Evolutionary conservation across 2,329 filamentous ascomycete species (phyloP).

Genomic region (Aspergillus novofumigatus): DNA sequence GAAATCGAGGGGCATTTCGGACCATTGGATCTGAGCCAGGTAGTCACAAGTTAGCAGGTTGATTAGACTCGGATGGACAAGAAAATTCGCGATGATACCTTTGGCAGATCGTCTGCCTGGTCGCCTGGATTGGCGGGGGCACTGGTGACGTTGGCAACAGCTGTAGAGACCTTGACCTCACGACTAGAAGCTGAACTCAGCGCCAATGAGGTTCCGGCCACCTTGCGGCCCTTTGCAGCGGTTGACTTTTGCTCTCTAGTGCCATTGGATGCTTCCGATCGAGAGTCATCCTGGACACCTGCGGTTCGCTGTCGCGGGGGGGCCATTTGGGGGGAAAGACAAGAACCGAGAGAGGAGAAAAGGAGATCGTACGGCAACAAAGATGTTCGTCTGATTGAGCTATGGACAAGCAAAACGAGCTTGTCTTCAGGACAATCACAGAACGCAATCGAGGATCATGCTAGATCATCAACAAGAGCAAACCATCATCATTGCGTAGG

Average conservation of each 20-base stretch:
- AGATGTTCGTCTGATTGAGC: background rate
- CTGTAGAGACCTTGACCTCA: slow-evolving; percentile 18
- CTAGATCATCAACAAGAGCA: background rate
- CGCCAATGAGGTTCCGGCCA: slow-evolving; percentile 13
- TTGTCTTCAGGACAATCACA: background rate
- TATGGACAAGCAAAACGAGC: background rate
- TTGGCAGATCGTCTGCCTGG: slow-evolving; percentile 23
- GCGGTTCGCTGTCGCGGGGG: slow-evolving; percentile 43
- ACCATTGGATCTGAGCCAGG: slow-evolving; percentile 38
- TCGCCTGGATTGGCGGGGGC: slow-evolving; percentile 21
- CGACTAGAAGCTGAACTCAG: slow-evolving; percentile 10
- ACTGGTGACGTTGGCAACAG: slow-evolving; percentile 27
- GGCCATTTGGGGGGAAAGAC: slow-evolving; percentile 32
- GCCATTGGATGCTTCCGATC: slow-evolving; percentile 46
- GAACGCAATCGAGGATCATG: background rate
- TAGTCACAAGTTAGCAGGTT: slow-evolving; percentile 6
- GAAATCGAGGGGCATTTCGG: slow-evolving; percentile 40
- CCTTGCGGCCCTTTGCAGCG: slow-evolving; percentile 30
- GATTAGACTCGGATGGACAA: background rate
- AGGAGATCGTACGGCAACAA: background rate
- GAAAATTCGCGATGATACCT: slow-evolving; percentile 20
- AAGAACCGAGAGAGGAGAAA: slow-evolving; percentile 3
- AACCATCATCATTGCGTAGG: background rate
- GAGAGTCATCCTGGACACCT: slow-evolving; percentile 41
- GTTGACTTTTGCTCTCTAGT: slow-evolving; percentile 34